Base-by-base conservation (phyloP, 495 filamentous ascomycete species). In the Chaetomidium leptoderma region DNA sequence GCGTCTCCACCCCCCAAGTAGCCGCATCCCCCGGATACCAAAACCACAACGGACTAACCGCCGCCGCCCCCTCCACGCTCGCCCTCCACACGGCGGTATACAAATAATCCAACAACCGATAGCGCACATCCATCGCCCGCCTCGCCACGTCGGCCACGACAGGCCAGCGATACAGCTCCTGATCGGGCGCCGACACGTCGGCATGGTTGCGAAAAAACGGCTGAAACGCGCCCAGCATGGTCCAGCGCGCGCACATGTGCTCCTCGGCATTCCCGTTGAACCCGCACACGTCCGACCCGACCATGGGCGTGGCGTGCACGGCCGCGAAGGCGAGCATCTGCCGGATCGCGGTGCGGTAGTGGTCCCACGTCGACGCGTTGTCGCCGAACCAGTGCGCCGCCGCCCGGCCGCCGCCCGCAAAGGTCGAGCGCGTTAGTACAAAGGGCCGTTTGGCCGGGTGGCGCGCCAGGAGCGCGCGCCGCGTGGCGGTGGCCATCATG, bases 371-470 rank as follows among this genome's bases (percentile, higher is more conserved):
- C 21, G 85, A 85, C 4, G 81, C 48, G 67, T 96, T 96, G 74
- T 96, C 91, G 24, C 91, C 91, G 11, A 93, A 84, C 91, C 91
- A 96, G 64, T 96, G 87, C 5, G 89, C 90, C 10, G 91, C 89
- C 29, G 84, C 76, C 27, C 76, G 70, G 13, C 90, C 91, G 3
- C 87, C 83, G 24, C 91, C 90, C 0, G 65, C 40, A 17, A 68
- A 70, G 29, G 66, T 66, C 5, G 66, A 68, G 29, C 67, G 63
- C 14, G 90, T 93, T 63, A 96, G 91, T 49, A 95, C 76, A 53
- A 95, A 68, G 5, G 91, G 90, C 0, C 91, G 81, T 2, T 81
- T 72, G 3, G 59, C 66, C 0, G 90, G 87, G 1, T 82, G 80
- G 33, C 87, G 83, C 32, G 76, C 67, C 6, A 83, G 70, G 81